Base-by-base conservation (phyloP, 768 basidiomycete genomes). In the Calocybe gangraenosa region DNA sequence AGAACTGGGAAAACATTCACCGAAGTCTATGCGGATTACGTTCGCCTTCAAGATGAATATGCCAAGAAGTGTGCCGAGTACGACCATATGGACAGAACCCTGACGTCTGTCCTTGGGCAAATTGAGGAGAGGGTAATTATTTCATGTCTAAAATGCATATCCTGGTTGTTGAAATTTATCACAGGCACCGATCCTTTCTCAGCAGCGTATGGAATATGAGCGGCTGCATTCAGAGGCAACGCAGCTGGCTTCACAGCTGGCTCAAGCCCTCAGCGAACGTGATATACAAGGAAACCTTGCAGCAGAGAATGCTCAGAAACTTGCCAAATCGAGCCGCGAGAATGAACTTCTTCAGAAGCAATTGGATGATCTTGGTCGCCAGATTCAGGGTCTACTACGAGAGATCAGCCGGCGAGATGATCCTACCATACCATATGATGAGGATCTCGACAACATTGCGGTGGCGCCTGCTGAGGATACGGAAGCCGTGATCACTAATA, bases 1-100 rank as follows among this genome's bases (percentile, higher is more conserved):
- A 82, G 79, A 62, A 78, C 73, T 20, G 91, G 89, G 21, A 89
- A 88, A 73, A 88, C 87, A 1, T 95, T 95, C 67, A 95, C 95
- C 0, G 89, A 96, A 58, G 84, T 98, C 17, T 97, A 96, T 61
- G 78, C 87, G 13, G 92, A 96, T 58, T 91, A 91, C 53, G 82
- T 95, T 28, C 78, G 80, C 43, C 75, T 94, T 32, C 86, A 96
- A 61, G 88, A 89, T 19, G 87, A 92, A 22, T 82, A 82, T 44
- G 76, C 79, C 15, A 76, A 73, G 61, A 90, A 92, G 64, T 82
- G 78, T 41, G 74, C 81, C 3, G 94, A 98, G 66, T 88, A 85
- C 47, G 82, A 83, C 51, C 80, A 89, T 37, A 84, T 98, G 78
- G 87, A 90, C 39, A 77, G 83, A 21, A 84, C 89, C 0, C 70